A percentile compares a stretch with the other conserved stretches of the same genome.
Evolutionary conservation across 2,329 filamentous ascomycete species (phyloP).

Genomic region (Botrytis sinoallii): DNA sequence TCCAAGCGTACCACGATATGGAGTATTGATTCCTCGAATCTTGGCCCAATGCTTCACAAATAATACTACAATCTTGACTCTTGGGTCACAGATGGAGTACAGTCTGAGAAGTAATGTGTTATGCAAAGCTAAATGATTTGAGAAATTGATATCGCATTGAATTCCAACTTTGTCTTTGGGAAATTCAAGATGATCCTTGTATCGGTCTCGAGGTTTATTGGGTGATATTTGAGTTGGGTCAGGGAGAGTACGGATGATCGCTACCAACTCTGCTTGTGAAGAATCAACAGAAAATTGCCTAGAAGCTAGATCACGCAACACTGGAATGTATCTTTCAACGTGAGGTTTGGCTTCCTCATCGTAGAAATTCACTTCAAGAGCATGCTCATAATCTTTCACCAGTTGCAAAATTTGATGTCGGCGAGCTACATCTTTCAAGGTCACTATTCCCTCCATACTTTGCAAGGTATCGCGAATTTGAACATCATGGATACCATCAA

Average conservation of each 20-base stretch:
- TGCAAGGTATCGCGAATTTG: constrained; percentile 46
- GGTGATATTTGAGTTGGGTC: constrained; percentile 45
- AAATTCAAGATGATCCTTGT: constrained; percentile 67
- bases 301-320: constrained; percentile 43
- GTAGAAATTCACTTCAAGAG: constrained; percentile 50
- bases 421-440: constrained; percentile 40
- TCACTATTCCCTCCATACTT: constrained; percentile 26
- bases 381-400: constrained; percentile 53
- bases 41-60: constrained; percentile 94
- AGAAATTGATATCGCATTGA: constrained; percentile 90
- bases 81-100: constrained; percentile 75
- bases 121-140: constrained; percentile 75
- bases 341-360: constrained; percentile 37
- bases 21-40: constrained; percentile 77
- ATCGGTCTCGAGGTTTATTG: constrained; percentile 52
- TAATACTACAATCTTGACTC: constrained; percentile 74
- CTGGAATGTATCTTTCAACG: constrained; percentile 49
- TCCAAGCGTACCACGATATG: constrained; percentile 80
- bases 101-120: constrained; percentile 81
- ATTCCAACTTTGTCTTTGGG: constrained; percentile 75
- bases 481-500: constrained; percentile 50
- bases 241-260: constrained; percentile 34
- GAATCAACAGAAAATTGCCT: constrained; percentile 35
- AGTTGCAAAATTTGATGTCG: constrained; percentile 55
- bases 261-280: constrained; percentile 23